phyloP scores from a whole-genome alignment of 164 flowering plant species.

The Kalanchoe fedtschenkoi region DNA sequence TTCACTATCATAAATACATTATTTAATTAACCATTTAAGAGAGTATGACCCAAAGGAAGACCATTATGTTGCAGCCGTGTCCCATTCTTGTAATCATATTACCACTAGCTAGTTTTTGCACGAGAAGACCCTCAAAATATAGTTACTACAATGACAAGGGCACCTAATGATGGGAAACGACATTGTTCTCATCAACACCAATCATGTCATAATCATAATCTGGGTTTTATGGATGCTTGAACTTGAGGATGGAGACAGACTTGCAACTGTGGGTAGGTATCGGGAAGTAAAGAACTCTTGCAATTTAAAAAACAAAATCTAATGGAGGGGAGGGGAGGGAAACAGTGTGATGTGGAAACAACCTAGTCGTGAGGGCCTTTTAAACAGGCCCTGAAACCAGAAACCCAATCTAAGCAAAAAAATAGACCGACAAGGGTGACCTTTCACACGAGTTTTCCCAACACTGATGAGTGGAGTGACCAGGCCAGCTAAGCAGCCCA shows the following conservation, averaged over 20 bases:
- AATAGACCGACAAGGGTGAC: background rate
- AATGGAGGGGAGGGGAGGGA: background rate
- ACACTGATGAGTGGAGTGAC: background rate
- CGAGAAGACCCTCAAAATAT: background rate
- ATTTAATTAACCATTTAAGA: too few relatives aligned
- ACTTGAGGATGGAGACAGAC: background rate
- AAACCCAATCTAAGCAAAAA: background rate
- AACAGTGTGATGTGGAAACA: background rate
- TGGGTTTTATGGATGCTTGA: background rate
- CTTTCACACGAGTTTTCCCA: background rate
- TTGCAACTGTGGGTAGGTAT: background rate
- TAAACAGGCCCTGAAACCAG: background rate
- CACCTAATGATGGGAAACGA: background rate
- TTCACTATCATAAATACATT: too few relatives aligned
- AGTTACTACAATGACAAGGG: background rate
- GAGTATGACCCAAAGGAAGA: too few relatives aligned
- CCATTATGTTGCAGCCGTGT: background rate
- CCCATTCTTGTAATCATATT: background rate
- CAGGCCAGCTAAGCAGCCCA: background rate
- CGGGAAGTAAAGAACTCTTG: background rate
- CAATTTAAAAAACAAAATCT: background rate
- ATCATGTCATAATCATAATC: background rate
- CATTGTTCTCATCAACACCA: background rate
- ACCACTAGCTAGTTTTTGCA: background rate
- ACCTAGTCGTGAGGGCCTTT: background rate